These are phyloP conservation scores for Neonectria sp. DNA, from an alignment of 2,329 filamentous ascomycete species.

Conservation along the genomic window DNA sequence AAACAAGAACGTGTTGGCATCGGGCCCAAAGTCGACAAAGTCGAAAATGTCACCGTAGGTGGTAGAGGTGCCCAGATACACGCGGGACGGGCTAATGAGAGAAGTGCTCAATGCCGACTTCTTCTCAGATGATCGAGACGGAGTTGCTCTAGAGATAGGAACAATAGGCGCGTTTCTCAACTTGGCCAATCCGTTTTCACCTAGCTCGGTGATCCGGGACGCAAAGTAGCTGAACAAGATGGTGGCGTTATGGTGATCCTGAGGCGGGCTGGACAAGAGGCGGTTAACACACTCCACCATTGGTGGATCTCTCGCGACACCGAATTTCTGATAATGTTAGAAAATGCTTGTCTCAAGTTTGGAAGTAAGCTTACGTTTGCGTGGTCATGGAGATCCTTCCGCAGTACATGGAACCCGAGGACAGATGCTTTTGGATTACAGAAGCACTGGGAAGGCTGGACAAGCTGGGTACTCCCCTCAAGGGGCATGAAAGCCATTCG, in stretches of 20 bases:
- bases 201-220: constrained; percentile 81
- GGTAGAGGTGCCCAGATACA: constrained; percentile 82
- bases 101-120: constrained; percentile 54
- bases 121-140: constrained; percentile 57
- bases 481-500: constrained; percentile 79
- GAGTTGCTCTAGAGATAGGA: constrained; percentile 67
- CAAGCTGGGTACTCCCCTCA: constrained; percentile 77
- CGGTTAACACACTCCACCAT: constrained; percentile 83
- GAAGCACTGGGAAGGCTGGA: constrained; percentile 83
- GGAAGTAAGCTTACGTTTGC: constrained; percentile 66
- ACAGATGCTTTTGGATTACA: constrained; percentile 83
- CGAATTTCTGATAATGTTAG: constrained; percentile 74
- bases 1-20: constrained; percentile 90
- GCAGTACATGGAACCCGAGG: constrained; percentile 85
- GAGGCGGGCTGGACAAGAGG: constrained; percentile 80
- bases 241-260: constrained; percentile 75
- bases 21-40: constrained; percentile 92
- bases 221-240: constrained; percentile 88
- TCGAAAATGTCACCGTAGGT: constrained; percentile 93
- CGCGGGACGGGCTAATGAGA: constrained; percentile 76
- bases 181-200: constrained; percentile 70
- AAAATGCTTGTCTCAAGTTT: not conserved
- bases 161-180: constrained; percentile 79
- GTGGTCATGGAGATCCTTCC: constrained; percentile 82
- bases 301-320: constrained; percentile 85